Evolutionary conservation across 2,329 filamentous ascomycete species (phyloP), one percentile per base, ranked within the genome.

Genomic region (Fulvia fulva): DNA sequence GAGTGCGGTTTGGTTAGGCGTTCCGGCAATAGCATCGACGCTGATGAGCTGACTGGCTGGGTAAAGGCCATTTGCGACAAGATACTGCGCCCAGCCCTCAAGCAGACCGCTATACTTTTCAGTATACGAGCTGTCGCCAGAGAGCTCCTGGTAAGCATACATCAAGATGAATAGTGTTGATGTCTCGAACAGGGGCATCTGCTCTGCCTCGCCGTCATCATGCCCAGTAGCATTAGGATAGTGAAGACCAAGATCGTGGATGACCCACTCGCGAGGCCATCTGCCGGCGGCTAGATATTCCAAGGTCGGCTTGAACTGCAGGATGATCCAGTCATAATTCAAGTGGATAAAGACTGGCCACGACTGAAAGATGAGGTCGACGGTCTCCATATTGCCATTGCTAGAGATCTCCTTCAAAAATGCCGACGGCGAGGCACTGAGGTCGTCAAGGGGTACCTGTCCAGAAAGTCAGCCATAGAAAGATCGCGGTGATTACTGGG

Each of bases 391-490:
- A 30, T 72, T 71, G 6, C 70, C 68, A 45, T 72, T 65, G 19
- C 63, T 67, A 0, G 80, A 82, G 8, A 85, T 84, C 60, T 85
- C 82, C 66, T 85, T 85, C 54, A 84, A 70, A 67, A 84, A 85
- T 2, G 76, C 61, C 11, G 57, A 63, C 11, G 65, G 64, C 14
- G 56, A 37, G 14, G 65, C 63, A 9, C 37, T 46, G 23, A 63
- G 58, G 34, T 68, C 54, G 14, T 63, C 44, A 16, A 47, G 47
- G 1, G 66, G 66, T 2, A 68, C 60, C 63, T 64, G n/a, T 5
- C 3, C 12, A 21, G 23, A 50, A 21, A 14, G 22, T 50, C 23
- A 49, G 7, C n/a, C 1, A 8, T 28, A 50, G 21, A 14, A 28
- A 23, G 23, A 23, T 11, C n/a, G n/a, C n/a, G n/a, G 41, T 14